Evolutionary conservation across 2,329 filamentous ascomycete species (phyloP).

Genomic region (Gaeumannomyces sp.): DNA sequence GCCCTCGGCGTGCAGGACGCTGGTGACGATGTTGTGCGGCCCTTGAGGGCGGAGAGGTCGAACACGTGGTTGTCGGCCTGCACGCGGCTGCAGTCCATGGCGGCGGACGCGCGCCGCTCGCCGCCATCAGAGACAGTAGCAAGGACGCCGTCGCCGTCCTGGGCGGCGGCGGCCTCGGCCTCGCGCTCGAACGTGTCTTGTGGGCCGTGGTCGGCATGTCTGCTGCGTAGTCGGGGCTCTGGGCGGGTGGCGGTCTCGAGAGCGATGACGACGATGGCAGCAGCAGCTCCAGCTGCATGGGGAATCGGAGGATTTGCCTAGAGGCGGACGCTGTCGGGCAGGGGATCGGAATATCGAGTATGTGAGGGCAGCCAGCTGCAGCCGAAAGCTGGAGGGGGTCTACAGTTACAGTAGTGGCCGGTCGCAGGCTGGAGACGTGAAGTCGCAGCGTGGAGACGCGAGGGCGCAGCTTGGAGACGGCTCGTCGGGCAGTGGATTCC

Average conservation of each 20-base stretch:
- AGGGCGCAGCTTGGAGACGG: no score
- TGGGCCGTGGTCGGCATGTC: neutral
- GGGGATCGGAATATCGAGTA: no score
- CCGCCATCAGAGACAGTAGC: conserved; percentile 83
- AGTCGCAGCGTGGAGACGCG: no score
- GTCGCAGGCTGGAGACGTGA: no score
- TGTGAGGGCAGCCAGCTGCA: no score
- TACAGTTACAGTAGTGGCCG: no score
- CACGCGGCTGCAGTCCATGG: conserved; percentile 58
- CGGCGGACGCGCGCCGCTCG: conserved; percentile 74
- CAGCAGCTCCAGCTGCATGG: conserved; percentile 18
- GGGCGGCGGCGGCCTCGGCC: conserved; percentile 23
- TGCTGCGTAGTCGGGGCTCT: neutral
- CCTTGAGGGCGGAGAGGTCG: conserved; percentile 56
- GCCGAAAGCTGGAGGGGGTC: no score
- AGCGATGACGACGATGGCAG: conserved; percentile 23
- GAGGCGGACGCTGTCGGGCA: no score
- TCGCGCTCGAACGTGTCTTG: neutral
- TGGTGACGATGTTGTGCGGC: conserved; percentile 62
- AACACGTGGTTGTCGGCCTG: conserved; percentile 53
- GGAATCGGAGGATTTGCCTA: no score
- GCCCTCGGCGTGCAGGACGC: conserved; percentile 43
- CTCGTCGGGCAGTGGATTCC: no score
- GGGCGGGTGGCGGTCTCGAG: neutral
- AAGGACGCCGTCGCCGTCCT: conserved; percentile 33